These are phyloP conservation scores for Bruguiera parviflora DNA, from an alignment of 345 rosid genomes.

Conservation along the genomic window DNA sequence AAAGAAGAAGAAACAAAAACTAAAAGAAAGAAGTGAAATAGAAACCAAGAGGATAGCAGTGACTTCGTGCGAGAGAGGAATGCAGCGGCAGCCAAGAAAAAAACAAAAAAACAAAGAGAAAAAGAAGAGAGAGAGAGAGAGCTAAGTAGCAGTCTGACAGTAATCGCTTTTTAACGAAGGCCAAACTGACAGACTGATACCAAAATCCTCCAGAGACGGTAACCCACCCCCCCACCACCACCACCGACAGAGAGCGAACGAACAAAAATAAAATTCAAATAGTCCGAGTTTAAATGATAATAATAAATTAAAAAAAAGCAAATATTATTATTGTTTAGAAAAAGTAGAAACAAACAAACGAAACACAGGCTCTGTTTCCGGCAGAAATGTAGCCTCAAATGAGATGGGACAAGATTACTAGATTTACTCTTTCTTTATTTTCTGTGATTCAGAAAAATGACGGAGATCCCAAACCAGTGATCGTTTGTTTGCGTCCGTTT, in stretches of 20 bases:
- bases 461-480: slow-evolving; percentile 28
- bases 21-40: too few species aligned
- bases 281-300: not conserved
- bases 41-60: too few species aligned
- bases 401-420: not conserved
- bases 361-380: slow-evolving; percentile 1
- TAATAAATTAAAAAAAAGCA: not conserved
- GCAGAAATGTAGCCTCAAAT: slow-evolving; percentile 34
- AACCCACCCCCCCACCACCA: too few species aligned
- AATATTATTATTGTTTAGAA: not conserved
- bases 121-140: too few species aligned
- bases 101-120: too few species aligned
- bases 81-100: too few species aligned
- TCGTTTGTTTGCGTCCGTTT: not conserved
- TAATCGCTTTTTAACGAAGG: not conserved
- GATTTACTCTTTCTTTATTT: not conserved
- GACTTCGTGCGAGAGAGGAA: too few species aligned
- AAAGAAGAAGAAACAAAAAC: too few species aligned
- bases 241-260: too few species aligned
- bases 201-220: not conserved
- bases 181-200: slow-evolving; percentile 7
- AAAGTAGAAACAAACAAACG: slow-evolving; percentile 12
- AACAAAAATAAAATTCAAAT: too few species aligned
- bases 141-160: too few species aligned
- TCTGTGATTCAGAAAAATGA: not conserved